A percentile compares a stretch with the other conserved stretches of the same genome.
Conservation (phyloP, 441 rosid species). For the Jatropha podagrica region DNA sequence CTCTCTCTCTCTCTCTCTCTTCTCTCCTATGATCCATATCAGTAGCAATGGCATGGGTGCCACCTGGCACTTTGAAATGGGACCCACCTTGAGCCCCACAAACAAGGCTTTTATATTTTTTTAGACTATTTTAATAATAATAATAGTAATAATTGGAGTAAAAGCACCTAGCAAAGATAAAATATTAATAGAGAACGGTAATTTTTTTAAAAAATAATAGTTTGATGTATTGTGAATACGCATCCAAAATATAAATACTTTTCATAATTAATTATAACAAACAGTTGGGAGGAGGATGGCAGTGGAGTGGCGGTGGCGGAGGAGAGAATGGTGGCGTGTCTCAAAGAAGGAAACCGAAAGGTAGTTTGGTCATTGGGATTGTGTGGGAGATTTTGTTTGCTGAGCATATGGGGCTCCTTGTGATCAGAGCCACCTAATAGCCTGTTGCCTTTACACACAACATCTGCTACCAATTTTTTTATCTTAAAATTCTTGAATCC, state of each 20-base stretch:
- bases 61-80: constrained; percentile 39
- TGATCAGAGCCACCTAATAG: constrained; percentile 19
- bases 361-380: constrained; percentile 6
- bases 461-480: neutral
- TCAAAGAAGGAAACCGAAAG: constrained; percentile 37
- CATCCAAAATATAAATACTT: too few species aligned
- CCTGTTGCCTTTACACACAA: constrained; percentile 14
- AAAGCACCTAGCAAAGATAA: too few species aligned
- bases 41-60: constrained; percentile 34
- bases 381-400: constrained; percentile 23
- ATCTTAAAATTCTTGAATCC: constrained; percentile 2
- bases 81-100: constrained; percentile 38
- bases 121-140: too few species aligned
- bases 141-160: too few species aligned
- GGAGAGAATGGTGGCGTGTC: constrained; percentile 14
- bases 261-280: too few species aligned
- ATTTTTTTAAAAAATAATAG: too few species aligned
- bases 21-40: constrained; percentile 30
- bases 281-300: too few species aligned
- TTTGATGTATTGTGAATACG: too few species aligned
- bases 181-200: too few species aligned
- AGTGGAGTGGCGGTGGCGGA: too few species aligned
- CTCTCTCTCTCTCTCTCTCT: constrained; percentile 3
- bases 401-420: constrained; percentile 32
- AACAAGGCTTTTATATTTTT: neutral